Evolutionary conservation across 176 grass and related monocot genomes (phyloP), one percentile per base, ranked within the genome.

Genomic region (Musa itinerans): DNA sequence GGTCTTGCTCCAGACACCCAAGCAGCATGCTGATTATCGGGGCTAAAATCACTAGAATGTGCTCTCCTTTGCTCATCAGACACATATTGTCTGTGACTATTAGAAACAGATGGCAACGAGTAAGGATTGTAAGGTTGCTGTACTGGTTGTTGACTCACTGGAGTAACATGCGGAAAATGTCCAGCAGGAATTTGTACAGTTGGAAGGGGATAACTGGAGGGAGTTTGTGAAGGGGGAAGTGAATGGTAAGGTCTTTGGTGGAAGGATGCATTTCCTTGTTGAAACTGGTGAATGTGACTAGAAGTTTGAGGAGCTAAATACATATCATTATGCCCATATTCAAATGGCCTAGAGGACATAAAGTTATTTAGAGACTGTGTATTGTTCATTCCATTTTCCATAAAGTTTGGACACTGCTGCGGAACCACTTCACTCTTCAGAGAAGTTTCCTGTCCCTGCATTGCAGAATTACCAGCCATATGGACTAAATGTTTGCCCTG

Each of bases 241-340:
- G 82, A 78, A 85, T 81, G 79, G 62, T 85, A 89, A 85, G 85
- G 70, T 70, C 79, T 85, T 83, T 87, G 90, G 68, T 93, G 90
- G 76, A 87, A 89, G 67, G 90, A 52, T 68, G 84, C 73, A 65
- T 80, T 81, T 27, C 61, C 63, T 2, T 88, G 84, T 65, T 77
- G 87, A 87, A 89, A 89, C 74, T 93, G 90, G n/a, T 85, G 89
- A 76, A 78, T 89, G 64, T 82, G 69, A 79, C 81, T 83, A 83
- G 89, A 83, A 79, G 81, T 68, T 79, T 93, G 87, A 1, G 85
- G 54, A 73, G 82, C 68, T 71, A 85, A 63, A 85, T 83, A 87
- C 53, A 83, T 59, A 63, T 81, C 88, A 68, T 75, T 92, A 75
- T 84, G 89, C 76, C 84, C 87, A 81, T 89, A 93, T 53, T 89